Evolutionary conservation across 75 land plant genomes (phyloP).

Genomic region (Cunninghamia lanceolata): DNA sequence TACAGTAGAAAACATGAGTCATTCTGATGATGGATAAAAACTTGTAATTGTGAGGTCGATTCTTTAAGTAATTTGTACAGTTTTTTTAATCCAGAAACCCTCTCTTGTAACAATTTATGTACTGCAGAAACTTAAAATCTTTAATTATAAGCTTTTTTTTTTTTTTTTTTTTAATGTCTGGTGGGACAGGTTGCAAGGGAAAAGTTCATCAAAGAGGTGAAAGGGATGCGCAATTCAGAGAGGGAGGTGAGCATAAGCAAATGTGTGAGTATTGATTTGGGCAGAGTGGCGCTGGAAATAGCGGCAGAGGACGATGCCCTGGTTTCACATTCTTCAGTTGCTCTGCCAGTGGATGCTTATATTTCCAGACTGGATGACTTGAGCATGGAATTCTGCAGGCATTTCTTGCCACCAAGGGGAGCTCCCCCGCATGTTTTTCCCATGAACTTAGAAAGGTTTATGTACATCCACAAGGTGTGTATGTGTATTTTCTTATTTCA

Average conservation of each 20-base stretch:
- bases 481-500: neutral
- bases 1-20: neutral
- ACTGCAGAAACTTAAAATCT: neutral
- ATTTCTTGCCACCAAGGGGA: conserved; percentile 36
- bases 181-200: conserved; percentile 54
- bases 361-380: conserved; percentile 56
- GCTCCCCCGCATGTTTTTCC: conserved; percentile 41
- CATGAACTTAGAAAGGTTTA: conserved; percentile 48
- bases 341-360: conserved; percentile 74
- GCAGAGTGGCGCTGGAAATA: conserved; percentile 57
- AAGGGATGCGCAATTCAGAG: conserved; percentile 26
- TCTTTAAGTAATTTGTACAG: neutral
- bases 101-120: neutral
- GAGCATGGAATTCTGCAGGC: conserved; percentile 58
- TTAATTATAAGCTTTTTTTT: neutral
- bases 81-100: neutral
- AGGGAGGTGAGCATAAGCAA: conserved; percentile 45
- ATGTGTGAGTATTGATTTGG: conserved; percentile 50
- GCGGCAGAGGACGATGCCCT: conserved; percentile 88
- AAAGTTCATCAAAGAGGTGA: conserved; percentile 42
- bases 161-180: neutral
- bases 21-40: neutral
- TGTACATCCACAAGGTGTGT: conserved; percentile 64
- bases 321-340: conserved; percentile 70
- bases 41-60: neutral